Percentiles rank a stretch among this genome's conserved stretches.
phyloP scores from a whole-genome alignment of 116 monocot species.

The Papilionanthe hybrid region DNA sequence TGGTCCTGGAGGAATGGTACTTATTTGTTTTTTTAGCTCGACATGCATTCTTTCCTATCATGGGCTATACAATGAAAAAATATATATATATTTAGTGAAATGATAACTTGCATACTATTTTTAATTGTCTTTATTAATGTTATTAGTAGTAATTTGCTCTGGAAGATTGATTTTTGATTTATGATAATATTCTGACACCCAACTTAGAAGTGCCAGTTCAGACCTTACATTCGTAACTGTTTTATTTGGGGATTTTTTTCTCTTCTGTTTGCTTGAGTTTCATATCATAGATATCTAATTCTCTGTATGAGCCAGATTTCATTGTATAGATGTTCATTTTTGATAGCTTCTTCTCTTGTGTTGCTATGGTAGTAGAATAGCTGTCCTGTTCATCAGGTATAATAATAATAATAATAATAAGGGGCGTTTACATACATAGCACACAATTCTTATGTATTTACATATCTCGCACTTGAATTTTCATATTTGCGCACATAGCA shows the following conservation, averaged over 20 bases:
- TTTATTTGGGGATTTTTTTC: background rate
- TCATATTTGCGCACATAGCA: no score
- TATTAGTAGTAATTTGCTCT: no score
- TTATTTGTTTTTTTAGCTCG: no score
- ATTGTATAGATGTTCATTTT: background rate
- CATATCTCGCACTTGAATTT: no score
- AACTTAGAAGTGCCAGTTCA: background rate
- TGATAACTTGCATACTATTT: no score
- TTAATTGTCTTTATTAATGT: no score
- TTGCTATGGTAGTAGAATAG: background rate
- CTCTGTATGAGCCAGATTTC: background rate
- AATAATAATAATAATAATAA: background rate
- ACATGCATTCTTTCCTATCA: no score
- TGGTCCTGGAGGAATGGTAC: no score
- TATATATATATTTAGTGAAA: no score
- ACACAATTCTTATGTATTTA: no score
- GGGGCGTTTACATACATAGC: no score
- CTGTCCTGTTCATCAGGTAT: background rate
- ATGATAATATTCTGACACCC: background rate
- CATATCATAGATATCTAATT: background rate
- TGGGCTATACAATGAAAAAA: no score
- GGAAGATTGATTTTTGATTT: background rate
- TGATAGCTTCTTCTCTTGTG: background rate
- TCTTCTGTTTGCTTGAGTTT: background rate
- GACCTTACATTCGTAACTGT: background rate